Evolutionary conservation across 441 rosid genomes (phyloP), one percentile per base, ranked within the genome.

Genomic region (Geranium incanum): DNA sequence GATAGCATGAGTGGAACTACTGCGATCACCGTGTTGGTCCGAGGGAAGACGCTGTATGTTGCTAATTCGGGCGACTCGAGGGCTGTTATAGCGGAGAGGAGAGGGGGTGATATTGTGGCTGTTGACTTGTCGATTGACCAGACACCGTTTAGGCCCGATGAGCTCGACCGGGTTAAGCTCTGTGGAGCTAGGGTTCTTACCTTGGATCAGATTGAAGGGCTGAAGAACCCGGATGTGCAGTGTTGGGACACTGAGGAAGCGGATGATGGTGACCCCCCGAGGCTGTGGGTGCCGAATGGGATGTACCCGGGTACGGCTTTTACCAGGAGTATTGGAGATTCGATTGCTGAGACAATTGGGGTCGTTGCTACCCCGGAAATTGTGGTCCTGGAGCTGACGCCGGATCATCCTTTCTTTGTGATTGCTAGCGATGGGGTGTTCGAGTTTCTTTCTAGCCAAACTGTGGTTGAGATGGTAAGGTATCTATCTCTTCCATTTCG

Each of bases 1-100:
- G 99, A 95, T 77, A 85, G 85, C 78, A 95, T 95, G 99, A 95
- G 99, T 37, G 99, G 99, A n/a, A 95, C 99, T 0, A 95, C 99
- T n/a, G 91, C 97, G 0, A 84, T 95, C 62, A 91, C 99, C 41
- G 89, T 95, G 72, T 78, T 95, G 80, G 97, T 92, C 66, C 86
- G 98, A 57, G 99, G 99, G 5, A 80, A 88, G 78, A 93, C 86
- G 1, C 77, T 95, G 4, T 89, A 86, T 68, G 96, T 91, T 21
- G 95, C 96, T 0, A 95, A 95, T 85, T 80, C 92, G 0, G 99
- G 99, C 66, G 99, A 95, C 75, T 95, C 99, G 0, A 85, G 99
- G 70, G 97, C 99, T 0, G 96, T 95, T 81, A 71, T 95, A 57
- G 99, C 89, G 5, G 96, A 91, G 83, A 87, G 67, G 78, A 85